A percentile compares a stretch with the other conserved stretches of the same genome.
Conservation (phyloP, 2,329 filamentous ascomycete genomes). For the Coniochaeta sp. region DNA sequence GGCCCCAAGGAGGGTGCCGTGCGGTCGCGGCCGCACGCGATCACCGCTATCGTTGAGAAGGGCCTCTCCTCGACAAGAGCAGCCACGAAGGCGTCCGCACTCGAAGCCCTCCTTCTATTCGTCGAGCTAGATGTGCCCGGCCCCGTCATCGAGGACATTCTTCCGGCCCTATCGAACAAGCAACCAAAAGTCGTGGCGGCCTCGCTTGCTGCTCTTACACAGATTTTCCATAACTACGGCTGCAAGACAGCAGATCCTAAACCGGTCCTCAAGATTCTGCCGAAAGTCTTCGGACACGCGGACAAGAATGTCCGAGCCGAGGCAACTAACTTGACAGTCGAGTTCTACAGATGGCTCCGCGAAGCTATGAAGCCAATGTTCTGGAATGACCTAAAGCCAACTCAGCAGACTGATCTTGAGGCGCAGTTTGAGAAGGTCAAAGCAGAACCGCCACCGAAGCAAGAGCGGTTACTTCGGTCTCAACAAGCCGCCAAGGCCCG, state of each 20-base stretch:
- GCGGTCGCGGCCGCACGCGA: conserved; percentile 67
- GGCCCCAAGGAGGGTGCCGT: conserved; percentile 72
- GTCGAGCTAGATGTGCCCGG: conserved; percentile 82
- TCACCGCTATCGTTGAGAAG: conserved; percentile 82
- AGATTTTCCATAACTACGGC: conserved; percentile 88
- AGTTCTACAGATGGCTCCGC: conserved; percentile 93
- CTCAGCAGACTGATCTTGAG: conserved; percentile 90
- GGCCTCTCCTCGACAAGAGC: conserved; percentile 81
- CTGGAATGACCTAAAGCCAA: conserved; percentile 90
- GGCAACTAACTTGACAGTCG: conserved; percentile 82
- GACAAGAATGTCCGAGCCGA: conserved; percentile 98
- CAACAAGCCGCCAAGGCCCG: conserved; percentile 78
- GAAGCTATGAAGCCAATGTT: conserved; percentile 98
- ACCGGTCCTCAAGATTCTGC: conserved; percentile 76
- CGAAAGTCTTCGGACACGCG: conserved; percentile 90
- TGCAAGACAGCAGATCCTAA: conserved; percentile 95
- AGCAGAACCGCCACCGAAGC: conserved; percentile 77
- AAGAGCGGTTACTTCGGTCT: conserved; percentile 78
- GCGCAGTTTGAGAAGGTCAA: conserved; percentile 92
- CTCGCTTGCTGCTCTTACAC: conserved; percentile 67
- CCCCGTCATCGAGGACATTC: conserved; percentile 82
- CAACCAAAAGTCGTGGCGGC: conserved; percentile 77
- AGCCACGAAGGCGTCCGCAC: conserved; percentile 76
- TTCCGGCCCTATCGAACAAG: conserved; percentile 79
- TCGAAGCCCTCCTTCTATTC: conserved; percentile 82